Conservation (phyloP, 192 early-diverging fungal species). For the Linnemannia hyalina region DNA sequence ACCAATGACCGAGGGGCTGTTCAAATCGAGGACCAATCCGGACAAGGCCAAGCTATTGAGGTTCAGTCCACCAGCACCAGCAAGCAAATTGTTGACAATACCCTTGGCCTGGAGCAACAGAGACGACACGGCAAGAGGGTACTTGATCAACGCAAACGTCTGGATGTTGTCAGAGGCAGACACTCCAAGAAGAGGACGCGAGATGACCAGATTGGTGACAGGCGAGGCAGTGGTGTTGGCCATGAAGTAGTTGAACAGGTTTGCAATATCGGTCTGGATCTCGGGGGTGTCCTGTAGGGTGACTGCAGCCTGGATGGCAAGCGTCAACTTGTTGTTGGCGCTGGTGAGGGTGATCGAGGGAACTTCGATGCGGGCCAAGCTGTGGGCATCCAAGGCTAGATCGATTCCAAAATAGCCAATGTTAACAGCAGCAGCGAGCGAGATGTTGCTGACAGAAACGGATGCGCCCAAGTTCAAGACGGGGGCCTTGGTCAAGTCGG, state of each 20-base stretch:
- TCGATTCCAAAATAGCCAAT: conserved; percentile 32
- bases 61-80: conserved; percentile 18
- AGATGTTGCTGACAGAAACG: conserved; percentile 26
- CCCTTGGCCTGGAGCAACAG: conserved; percentile 14
- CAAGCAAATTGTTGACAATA: conserved; percentile 16
- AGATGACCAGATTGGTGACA: conserved; percentile 23
- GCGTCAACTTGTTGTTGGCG: conserved; percentile 22
- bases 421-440: conserved; percentile 20
- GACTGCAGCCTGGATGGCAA: conserved; percentile 24
- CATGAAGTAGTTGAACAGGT: conserved; percentile 12
- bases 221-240: conserved; percentile 13
- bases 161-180: conserved; percentile 21
- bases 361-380: conserved; percentile 20
- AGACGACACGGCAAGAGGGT: conserved; percentile 13
- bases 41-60: conserved; percentile 16
- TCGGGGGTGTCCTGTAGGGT: conserved; percentile 24
- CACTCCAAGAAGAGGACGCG: conserved; percentile 16
- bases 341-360: conserved; percentile 25
- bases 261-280: conserved; percentile 16
- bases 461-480: conserved; percentile 18
- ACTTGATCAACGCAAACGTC: conserved; percentile 31
- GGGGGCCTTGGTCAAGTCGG: conserved; percentile 24
- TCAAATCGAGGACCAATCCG: conserved; percentile 25
- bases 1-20: conserved; percentile 26
- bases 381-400: conserved; percentile 10